These are phyloP conservation scores for Logfia minima DNA, from an alignment of 129 eudicot species.

Conservation along the genomic window DNA sequence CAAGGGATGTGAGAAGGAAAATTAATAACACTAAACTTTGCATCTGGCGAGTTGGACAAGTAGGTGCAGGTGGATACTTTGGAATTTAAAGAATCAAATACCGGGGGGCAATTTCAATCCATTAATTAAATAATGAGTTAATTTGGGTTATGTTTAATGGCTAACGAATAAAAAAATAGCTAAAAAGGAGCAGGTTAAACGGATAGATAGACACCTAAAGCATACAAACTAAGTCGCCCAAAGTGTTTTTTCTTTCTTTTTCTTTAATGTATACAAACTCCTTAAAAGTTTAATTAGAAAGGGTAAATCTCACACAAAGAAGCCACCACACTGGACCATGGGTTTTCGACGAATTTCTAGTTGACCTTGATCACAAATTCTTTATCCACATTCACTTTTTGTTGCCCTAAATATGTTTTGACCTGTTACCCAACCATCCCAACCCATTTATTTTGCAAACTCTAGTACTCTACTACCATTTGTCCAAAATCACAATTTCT, in stretches of 20 bases:
- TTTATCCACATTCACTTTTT: background rate
- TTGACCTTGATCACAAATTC: background rate
- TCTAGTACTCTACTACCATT: background rate
- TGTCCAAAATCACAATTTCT: background rate
- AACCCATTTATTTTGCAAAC: background rate
- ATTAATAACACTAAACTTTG: too few relatives aligned
- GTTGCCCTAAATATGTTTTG: background rate
- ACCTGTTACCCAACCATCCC: background rate
- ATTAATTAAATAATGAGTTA: background rate
- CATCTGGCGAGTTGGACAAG: too few relatives aligned
- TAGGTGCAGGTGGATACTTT: too few relatives aligned
- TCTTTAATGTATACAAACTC: too few relatives aligned
- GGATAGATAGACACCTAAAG: background rate
- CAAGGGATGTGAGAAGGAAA: too few relatives aligned
- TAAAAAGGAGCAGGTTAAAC: background rate
- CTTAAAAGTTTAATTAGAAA: too few relatives aligned
- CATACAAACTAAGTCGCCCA: background rate
- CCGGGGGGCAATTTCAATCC: background rate
- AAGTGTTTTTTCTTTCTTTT: too few relatives aligned
- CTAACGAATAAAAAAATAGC: background rate
- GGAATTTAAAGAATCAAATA: too few relatives aligned
- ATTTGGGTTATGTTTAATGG: background rate
- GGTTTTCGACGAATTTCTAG: background rate
- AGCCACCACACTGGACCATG: background rate
- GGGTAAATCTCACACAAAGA: background rate